Evolutionary conservation across 1,284 basidiomycete species (phyloP), one percentile per base, ranked within the genome.

Genomic region (Hymenochaete sp.): DNA sequence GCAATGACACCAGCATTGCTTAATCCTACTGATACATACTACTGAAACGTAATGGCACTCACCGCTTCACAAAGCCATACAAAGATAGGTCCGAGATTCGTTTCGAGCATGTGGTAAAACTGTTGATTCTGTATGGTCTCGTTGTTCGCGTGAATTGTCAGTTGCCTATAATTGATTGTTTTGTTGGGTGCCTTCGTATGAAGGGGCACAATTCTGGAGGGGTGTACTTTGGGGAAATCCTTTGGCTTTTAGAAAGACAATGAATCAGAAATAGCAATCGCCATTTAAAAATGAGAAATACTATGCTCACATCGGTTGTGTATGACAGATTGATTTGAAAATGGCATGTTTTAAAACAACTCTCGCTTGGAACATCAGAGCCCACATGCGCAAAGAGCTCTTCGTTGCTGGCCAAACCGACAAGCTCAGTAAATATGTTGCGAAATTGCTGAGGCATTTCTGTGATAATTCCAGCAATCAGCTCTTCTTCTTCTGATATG

Each of bases 281-380:
- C 36, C 18, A 9, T 19, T 10, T 19, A 19, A 38, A 9, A 10
- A 38, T 13, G 36, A 38, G 18, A 6, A 6, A 25, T 18, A 21
- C 38, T n/a, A n/a, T n/a, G n/a, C n/a, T 39, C n/a, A 39, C 38
- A 39, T 22, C 24, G 14, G 38, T 39, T 10, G 5, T 22, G n/a
- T 39, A 39, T 8, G 16, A 22, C 8, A 39, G 24, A 13, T 22
- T 19, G 4, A 21, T 8, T 10, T 39, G 16, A 21, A 39, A 26
- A 39, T 39, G 38, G 16, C 24, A 39, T 24, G 38, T 19, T 22
- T 22, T n/a, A 26, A 14, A 14, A 5, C n/a, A 4, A 19, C 10
- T 21, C 8, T 16, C 32, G 28, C 14, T 14, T 14, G 14, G 9
- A 31, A 14, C 10, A 31, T 31, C 28, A 31, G 14, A 9, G 28